Evolutionary conservation across 169 alveolate species (phyloP).

Genomic region (Ichthyophthirius multifiliis): DNA sequence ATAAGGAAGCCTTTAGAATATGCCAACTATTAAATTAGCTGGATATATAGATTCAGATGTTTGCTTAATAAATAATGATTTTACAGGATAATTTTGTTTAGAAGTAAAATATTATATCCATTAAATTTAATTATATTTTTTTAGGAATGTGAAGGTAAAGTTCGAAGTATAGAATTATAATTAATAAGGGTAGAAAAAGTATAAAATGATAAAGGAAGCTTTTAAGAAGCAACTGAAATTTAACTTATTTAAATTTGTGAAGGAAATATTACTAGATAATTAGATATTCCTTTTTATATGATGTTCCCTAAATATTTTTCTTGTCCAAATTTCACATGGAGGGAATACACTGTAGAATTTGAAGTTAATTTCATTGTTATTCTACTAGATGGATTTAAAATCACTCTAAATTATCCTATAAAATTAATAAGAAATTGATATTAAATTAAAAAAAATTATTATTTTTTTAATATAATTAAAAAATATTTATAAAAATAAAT

Average conservation of each 20-base stretch:
- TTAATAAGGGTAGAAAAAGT: conserved; percentile 74
- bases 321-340: conserved; percentile 61
- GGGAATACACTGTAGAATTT: conserved; percentile 32
- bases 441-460: too few species aligned
- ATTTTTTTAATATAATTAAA: too few species aligned
- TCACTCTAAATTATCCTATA: conserved; percentile 38
- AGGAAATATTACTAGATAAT: conserved; percentile 77
- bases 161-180: conserved; percentile 75
- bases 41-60: conserved; percentile 1
- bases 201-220: conserved; percentile 42
- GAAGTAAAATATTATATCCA: not conserved
- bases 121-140: not conserved
- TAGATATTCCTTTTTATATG: conserved; percentile 80
- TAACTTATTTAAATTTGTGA: conserved; percentile 78
- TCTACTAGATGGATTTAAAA: conserved; percentile 32
- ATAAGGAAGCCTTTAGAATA: conserved; percentile 3
- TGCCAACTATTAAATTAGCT: not conserved
- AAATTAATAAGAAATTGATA: conserved; percentile 35
- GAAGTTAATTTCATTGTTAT: conserved; percentile 34
- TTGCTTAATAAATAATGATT: conserved; percentile 1
- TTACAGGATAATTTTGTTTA: conserved; percentile 9
- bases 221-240: conserved; percentile 74
- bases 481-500: too few species aligned
- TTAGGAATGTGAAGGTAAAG: conserved; percentile 58
- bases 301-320: conserved; percentile 74